These are phyloP conservation scores for Phaeosphaeria sp. DNA, from an alignment of 2,329 filamentous ascomycete genomes.

Conservation along the genomic window DNA sequence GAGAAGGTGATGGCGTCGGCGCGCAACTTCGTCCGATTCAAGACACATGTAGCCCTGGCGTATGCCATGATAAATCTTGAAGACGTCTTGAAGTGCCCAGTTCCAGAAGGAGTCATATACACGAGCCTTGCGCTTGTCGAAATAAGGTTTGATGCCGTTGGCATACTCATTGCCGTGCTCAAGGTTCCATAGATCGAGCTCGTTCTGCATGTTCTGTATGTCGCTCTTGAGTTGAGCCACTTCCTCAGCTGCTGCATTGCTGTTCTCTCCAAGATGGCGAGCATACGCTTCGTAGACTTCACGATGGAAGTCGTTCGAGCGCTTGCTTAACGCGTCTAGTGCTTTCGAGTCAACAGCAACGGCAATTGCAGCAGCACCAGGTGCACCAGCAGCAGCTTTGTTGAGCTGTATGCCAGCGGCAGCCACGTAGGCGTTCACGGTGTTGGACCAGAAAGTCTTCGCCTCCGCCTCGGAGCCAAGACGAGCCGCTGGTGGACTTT, in stretches of 20 bases:
- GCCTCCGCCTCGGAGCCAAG: conserved; percentile 13
- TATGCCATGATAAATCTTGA: conserved; percentile 18
- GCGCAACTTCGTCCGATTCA: conserved; percentile 9
- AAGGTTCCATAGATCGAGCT: conserved; percentile 21
- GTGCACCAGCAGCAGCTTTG: conserved; percentile 6
- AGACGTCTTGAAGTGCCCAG: conserved; percentile 25
- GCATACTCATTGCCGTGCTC: conserved; percentile 25
- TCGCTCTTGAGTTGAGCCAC: conserved; percentile 14
- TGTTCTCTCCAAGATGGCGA: conserved; percentile 15
- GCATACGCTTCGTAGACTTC: conserved; percentile 19
- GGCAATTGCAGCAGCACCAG: conserved; percentile 7
- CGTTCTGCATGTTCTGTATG: conserved; percentile 16
- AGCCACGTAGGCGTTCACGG: conserved; percentile 12
- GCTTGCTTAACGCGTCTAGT: conserved; percentile 16
- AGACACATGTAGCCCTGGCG: conserved; percentile 9
- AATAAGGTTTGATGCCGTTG: conserved; percentile 22
- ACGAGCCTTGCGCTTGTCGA: conserved; percentile 20
- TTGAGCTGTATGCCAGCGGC: conserved; percentile 13
- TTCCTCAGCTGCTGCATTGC: conserved; percentile 10
- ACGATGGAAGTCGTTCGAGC: conserved; percentile 16
- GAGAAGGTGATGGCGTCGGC: conserved; percentile 11
- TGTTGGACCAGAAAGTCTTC: conserved; percentile 14
- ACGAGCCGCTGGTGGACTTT: conserved; percentile 12
- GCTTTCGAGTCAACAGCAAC: conserved; percentile 17
- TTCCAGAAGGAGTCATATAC: conserved; percentile 26